Conservation (phyloP, 1,284 basidiomycete genomes). For the Peniophora sp. region DNA sequence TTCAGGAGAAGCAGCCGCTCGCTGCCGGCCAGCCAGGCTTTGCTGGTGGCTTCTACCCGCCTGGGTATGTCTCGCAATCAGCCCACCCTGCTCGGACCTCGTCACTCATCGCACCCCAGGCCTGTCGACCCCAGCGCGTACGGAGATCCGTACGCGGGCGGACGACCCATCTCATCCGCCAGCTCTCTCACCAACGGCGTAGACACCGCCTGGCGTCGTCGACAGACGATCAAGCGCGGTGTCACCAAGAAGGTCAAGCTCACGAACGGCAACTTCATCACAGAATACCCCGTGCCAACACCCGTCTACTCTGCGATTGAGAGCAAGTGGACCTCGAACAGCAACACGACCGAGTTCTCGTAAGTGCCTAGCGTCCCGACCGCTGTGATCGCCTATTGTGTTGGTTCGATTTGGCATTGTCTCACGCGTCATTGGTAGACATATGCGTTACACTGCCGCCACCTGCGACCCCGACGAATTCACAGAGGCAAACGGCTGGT, state of each 20-base stretch:
- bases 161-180: slow-evolving; percentile 53
- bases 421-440: slow-evolving; percentile 31
- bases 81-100: background rate
- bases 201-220: slow-evolving; percentile 74
- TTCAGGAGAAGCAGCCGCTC: slow-evolving; percentile 65
- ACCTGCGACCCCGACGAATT: slow-evolving; percentile 96
- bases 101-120: slow-evolving; percentile 23
- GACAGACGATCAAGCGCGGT: slow-evolving; percentile 88
- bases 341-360: slow-evolving; percentile 80
- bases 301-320: slow-evolving; percentile 85
- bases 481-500: slow-evolving; percentile 71
- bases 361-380: slow-evolving; percentile 33
- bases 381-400: slow-evolving; percentile 1
- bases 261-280: slow-evolving; percentile 86
- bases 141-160: slow-evolving; percentile 52
- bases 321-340: slow-evolving; percentile 56
- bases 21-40: slow-evolving; percentile 42
- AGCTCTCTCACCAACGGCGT: slow-evolving; percentile 59
- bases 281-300: slow-evolving; percentile 86
- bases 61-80: slow-evolving; percentile 40
- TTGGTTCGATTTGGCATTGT: background rate
- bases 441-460: slow-evolving; percentile 90
- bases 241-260: slow-evolving; percentile 92
- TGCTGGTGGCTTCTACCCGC: slow-evolving; percentile 61
- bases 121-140: slow-evolving; percentile 53